Percentiles rank a stretch among this genome's conserved stretches.
phyloP scores from a whole-genome alignment of 345 rosid genomes.

The Boechera retrofracta region DNA sequence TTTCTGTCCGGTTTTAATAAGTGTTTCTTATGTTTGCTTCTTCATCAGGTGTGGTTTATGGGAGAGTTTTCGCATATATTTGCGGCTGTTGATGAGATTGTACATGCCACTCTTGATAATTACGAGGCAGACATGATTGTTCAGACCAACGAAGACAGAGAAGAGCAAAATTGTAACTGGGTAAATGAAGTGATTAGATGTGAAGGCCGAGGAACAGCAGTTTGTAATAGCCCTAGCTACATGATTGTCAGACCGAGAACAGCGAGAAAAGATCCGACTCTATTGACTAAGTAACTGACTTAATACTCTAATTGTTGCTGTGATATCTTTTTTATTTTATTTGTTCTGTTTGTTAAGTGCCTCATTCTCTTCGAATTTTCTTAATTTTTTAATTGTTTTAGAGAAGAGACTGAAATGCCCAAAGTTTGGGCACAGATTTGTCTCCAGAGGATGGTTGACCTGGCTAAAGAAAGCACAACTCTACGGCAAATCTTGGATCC shows the following conservation, averaged over 20 bases:
- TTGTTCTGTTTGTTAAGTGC: background rate
- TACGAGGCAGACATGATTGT: slow-evolving; percentile 59
- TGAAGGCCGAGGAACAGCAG: slow-evolving; percentile 71
- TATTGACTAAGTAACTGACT: slow-evolving; percentile 69
- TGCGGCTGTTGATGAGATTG: slow-evolving; percentile 83
- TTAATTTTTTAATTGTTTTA: slow-evolving; percentile 40
- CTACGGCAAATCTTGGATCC: slow-evolving; percentile 85
- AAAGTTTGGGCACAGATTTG: slow-evolving; percentile 95
- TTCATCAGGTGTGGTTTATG: slow-evolving; percentile 91
- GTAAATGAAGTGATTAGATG: slow-evolving; percentile 93
- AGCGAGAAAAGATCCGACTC: slow-evolving; percentile 76
- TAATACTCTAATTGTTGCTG: background rate
- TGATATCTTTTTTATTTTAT: background rate
- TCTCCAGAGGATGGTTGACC: slow-evolving; percentile 86
- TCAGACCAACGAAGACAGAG: slow-evolving; percentile 62
- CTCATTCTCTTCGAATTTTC: slow-evolving; percentile 5
- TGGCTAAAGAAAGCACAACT: slow-evolving; percentile 87
- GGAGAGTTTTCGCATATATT: slow-evolving; percentile 74
- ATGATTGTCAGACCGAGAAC: slow-evolving; percentile 64
- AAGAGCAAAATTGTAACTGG: slow-evolving; percentile 81
- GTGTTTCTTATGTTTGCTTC: slow-evolving; percentile 20
- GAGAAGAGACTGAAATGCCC: slow-evolving; percentile 91
- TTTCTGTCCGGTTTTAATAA: background rate
- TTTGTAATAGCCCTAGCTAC: slow-evolving; percentile 60
- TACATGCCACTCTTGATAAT: slow-evolving; percentile 76